These are phyloP conservation scores for Globisporangium paroecandrum DNA, from an alignment of 352 stramenopile species.

Conservation along the genomic window DNA sequence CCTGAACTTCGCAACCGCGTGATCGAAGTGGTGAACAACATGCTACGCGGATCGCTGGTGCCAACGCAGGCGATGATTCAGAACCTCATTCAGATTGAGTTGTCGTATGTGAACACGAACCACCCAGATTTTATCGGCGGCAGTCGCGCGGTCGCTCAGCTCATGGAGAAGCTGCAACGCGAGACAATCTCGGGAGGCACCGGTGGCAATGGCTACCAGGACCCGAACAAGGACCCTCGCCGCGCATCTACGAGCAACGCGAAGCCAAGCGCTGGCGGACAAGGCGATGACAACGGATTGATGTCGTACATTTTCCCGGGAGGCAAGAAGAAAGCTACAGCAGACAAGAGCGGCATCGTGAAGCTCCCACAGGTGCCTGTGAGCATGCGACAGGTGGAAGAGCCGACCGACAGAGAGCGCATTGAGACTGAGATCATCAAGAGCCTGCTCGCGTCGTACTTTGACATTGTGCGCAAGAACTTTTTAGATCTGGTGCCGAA, in stretches of 20 bases:
- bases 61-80: constrained; percentile 93
- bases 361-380: constrained; percentile 95
- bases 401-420: constrained; percentile 93
- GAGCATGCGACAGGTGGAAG: constrained; percentile 94
- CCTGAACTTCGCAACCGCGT: constrained; percentile 94
- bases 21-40: constrained; percentile 92
- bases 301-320: constrained; percentile 78
- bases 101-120: constrained; percentile 99
- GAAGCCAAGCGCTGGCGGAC: constrained; percentile 2
- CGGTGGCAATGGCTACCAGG: constrained; percentile 37
- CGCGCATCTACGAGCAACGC: constrained; percentile 24
- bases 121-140: constrained; percentile 99
- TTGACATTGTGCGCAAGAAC: constrained; percentile 98
- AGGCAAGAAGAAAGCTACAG: constrained; percentile 37
- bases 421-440: constrained; percentile 99
- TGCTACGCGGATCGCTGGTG: constrained; percentile 76
- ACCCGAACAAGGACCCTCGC: constrained; percentile 48
- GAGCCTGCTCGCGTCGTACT: constrained; percentile 95
- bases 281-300: constrained; percentile 50
- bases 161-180: constrained; percentile 95
- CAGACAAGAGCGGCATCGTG: constrained; percentile 72
- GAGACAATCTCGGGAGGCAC: constrained; percentile 54
- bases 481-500: constrained; percentile 99
- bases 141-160: constrained; percentile 90
- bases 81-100: constrained; percentile 98